Evolutionary conservation across 2,329 filamentous ascomycete species (phyloP), one percentile per base, ranked within the genome.

Genomic region (Epichloe scottii): DNA sequence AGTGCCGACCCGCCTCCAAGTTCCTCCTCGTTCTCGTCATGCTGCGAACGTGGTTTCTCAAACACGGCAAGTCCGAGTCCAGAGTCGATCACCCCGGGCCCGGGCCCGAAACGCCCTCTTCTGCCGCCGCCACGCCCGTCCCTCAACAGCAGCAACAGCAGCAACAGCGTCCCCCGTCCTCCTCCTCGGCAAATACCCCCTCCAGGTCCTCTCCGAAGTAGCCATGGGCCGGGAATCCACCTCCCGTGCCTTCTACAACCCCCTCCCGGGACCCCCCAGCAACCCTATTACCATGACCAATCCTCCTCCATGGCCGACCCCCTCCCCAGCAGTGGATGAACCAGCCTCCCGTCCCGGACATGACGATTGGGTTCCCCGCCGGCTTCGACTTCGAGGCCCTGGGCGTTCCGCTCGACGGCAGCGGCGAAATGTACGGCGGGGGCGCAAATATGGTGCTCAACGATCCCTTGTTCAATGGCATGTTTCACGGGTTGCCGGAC

Each of bases 11-110:
- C 0, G 79, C 84, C 0, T 72, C 75, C 47, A 89, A 87, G 64
- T 89, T 89, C 55, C 71, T 85, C 2, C 73, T 87, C 53, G 81
- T 89, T 5, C 68, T 89, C 10, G 71, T 76, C 47, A 84, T 89
- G 81, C 68, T 90, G 26, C 78, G 79, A 41, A 77, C 74, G 26
- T 88, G 85, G 84, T 87, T 85, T 62, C 64, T 77, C 60, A 71
- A 79, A 56, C 72, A 77, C 53, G 66, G 64, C 48, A 68, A 69
- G 51, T 57, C 54, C 14, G 52, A 42, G 3, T 46, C 51, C 19
- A 41, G 26, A 30, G 26, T 30, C 26, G 26, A 30, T 7, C 26
- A 10, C 10, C 26, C 7, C 7, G 26, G 26, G 26, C 26, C 7
- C 7, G 26, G 26, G 26, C 26, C 26, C 26, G 26, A 30, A 8